These are phyloP conservation scores for Bacidia gigantensis DNA, from an alignment of 495 filamentous ascomycete genomes.

Conservation along the genomic window DNA sequence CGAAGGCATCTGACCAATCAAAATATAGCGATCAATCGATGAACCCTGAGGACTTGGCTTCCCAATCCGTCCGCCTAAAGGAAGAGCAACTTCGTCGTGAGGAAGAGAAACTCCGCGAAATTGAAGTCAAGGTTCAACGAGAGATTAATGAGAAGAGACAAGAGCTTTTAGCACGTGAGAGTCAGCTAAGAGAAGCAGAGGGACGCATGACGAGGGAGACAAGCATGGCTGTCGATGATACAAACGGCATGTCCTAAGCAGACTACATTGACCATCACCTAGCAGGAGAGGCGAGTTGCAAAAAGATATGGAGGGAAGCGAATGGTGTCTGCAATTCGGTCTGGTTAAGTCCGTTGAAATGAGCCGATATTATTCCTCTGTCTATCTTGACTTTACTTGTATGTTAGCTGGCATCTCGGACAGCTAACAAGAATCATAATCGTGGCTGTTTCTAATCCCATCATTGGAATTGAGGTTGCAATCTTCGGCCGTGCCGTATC, in stretches of 20 bases:
- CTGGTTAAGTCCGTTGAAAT: neutral
- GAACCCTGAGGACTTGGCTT: constrained; percentile 94
- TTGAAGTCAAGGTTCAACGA: constrained; percentile 96
- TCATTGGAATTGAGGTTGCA: no score
- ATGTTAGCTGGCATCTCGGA: neutral
- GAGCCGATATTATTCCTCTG: neutral
- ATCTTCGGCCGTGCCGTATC: no score
- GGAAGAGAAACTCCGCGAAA: constrained; percentile 98
- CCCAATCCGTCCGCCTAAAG: constrained; percentile 94
- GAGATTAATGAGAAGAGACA: constrained; percentile 99
- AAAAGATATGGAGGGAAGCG: neutral
- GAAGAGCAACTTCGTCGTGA: constrained; percentile 97
- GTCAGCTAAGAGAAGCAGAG: constrained; percentile 92
- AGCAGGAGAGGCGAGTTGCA: neutral
- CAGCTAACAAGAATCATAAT: neutral
- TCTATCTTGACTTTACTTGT: neutral
- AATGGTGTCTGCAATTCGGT: neutral
- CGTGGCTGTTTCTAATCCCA: neutral
- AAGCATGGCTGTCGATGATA: constrained; percentile 33
- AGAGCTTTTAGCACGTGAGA: constrained; percentile 93
- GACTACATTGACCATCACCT: neutral
- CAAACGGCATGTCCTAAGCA: constrained; percentile 24
- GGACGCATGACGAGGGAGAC: constrained; percentile 62
- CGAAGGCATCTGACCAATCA: no score
- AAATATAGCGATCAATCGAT: constrained; percentile 53